Conservation (phyloP, 2,329 filamentous ascomycete genomes). For the Penicillium sp. region DNA sequence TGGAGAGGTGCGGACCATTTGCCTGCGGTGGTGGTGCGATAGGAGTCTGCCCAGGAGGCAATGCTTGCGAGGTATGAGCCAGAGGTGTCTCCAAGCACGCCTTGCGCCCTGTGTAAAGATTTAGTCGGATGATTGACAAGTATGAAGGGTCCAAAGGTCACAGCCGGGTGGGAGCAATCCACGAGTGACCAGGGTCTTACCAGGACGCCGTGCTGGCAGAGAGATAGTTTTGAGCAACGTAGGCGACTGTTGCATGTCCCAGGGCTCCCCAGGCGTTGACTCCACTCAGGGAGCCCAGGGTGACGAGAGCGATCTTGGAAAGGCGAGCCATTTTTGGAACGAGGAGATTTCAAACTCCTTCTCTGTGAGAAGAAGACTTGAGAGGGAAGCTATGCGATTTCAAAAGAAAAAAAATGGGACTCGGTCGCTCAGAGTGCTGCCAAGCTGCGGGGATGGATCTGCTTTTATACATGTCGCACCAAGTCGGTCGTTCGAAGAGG, state of each 20-base stretch:
- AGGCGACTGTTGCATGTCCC: slow-evolving; percentile 51
- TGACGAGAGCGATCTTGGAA: slow-evolving; percentile 6
- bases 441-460: no score
- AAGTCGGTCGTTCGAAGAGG: no score
- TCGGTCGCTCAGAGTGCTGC: not conserved
- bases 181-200: slow-evolving; percentile 11
- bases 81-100: slow-evolving; percentile 40
- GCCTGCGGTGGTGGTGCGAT: slow-evolving; percentile 45
- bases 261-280: slow-evolving; percentile 47
- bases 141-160: not conserved
- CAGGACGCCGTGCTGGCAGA: slow-evolving; percentile 39
- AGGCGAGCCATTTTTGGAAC: slow-evolving; percentile 9
- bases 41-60: slow-evolving; percentile 51
- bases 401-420: not conserved
- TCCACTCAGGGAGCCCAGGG: slow-evolving; percentile 7
- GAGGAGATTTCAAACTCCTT: not conserved
- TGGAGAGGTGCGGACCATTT: slow-evolving; percentile 45
- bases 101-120: slow-evolving; percentile 23
- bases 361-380: not conserved
- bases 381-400: not conserved
- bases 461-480: not conserved
- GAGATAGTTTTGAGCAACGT: slow-evolving; percentile 48
- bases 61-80: slow-evolving; percentile 46
- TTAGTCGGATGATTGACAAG: not conserved
- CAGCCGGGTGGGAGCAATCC: no score